Percentiles rank a stretch among this genome's conserved stretches.
Conservation (phyloP, 805 yeast species). For the Zygotorulaspora chibaensis region DNA sequence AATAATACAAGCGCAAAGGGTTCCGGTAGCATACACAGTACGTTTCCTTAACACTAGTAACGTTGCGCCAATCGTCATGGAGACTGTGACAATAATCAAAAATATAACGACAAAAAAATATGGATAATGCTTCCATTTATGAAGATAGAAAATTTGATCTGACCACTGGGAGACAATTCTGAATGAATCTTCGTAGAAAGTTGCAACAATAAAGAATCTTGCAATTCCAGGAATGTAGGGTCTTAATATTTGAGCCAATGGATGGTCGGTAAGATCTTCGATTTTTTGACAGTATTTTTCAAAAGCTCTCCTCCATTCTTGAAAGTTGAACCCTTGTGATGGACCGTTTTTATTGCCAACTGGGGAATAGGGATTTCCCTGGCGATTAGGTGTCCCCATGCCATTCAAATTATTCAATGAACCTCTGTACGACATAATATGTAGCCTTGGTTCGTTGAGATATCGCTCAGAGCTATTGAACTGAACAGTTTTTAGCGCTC, state of each 20-base stretch:
- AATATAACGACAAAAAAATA: constrained; percentile 72
- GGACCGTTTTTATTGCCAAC: constrained; percentile 5
- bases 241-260: constrained; percentile 44
- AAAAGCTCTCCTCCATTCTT: constrained; percentile 21
- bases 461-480: too few relatives aligned
- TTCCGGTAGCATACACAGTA: constrained; percentile 64
- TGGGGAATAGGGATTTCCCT: constrained; percentile 12
- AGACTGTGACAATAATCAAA: constrained; percentile 54
- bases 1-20: constrained; percentile 65
- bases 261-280: constrained; percentile 52
- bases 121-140: constrained; percentile 76
- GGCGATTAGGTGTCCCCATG: constrained; percentile 15
- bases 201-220: constrained; percentile 84
- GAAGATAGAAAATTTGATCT: constrained; percentile 81
- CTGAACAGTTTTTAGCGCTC: too few relatives aligned
- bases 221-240: constrained; percentile 87
- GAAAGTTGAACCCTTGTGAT: constrained; percentile 1
- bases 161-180: constrained; percentile 85
- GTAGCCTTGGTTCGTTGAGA: neutral
- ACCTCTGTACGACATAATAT: constrained; percentile 26
- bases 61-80: constrained; percentile 72
- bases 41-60: constrained; percentile 65
- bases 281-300: constrained; percentile 50
- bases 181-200: constrained; percentile 84
- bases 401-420: constrained; percentile 18